Evolutionary conservation across 257 asterid genomes (phyloP), one percentile per base, ranked within the genome.

Genomic region (Petunia secreta): DNA sequence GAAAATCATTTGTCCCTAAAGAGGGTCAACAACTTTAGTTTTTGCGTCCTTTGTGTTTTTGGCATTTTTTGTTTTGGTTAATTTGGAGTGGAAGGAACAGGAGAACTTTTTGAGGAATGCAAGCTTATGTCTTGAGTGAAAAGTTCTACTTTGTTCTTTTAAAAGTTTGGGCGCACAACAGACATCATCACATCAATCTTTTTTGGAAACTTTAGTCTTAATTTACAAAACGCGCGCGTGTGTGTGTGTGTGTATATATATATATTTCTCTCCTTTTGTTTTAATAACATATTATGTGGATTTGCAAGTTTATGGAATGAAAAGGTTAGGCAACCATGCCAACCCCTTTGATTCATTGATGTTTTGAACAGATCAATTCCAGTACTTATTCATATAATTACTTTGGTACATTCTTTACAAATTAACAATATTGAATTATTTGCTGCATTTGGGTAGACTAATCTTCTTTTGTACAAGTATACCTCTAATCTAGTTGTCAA

Each of bases 341-440:
- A 67, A 15, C 37, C 55, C 55, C 37, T 67, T 48, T 43, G 54
- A 41, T 43, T 16, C 75, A 43, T 68, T 68, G 58, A 68, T 68
- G 75, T 44, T 0, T 68, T 39, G 75, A 68, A 16, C 75, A 43
- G n/a, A 43, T 37, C 9, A 68, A 68, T 68, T 68, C 53, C 16
- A 68, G 16, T 68, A 68, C 55, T 8, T 16, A 46, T 68, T 68
- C 75, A 8, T 68, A 8, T 8, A 68, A 11, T 52, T 71, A 48
- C 34, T 48, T 48, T 71, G 11, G 58, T 46, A 46, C 58, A 46
- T 71, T 71, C 36, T 68, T 48, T 71, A 34, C 25, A 48, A 46
- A 71, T 71, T 48, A 71, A 10, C 43, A 68, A 68, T 16, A 68
- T 44, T 1, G 8, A 44, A 68, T 44, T 44, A 48, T 25, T 15